phyloP scores from a whole-genome alignment of 306 rosid genomes.

The Alnus rubra region DNA sequence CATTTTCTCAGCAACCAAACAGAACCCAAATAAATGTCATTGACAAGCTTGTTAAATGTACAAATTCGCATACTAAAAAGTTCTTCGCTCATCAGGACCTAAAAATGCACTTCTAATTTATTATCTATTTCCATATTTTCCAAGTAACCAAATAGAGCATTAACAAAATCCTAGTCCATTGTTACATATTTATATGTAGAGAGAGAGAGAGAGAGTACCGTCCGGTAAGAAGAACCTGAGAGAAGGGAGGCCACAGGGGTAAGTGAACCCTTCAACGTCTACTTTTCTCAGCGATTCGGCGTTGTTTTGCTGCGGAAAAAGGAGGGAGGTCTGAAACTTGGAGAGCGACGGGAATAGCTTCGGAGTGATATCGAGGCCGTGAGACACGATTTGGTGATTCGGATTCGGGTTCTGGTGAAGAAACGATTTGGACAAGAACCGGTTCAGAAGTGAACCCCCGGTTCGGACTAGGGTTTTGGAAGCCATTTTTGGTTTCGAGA shows the following conservation, averaged over 20 bases:
- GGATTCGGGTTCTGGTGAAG: constrained; percentile 31
- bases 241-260: constrained; percentile 80
- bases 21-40: neutral
- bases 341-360: constrained; percentile 63
- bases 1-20: constrained; percentile 7
- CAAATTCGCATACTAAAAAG: neutral
- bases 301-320: constrained; percentile 55
- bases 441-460: constrained; percentile 60
- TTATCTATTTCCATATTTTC: neutral
- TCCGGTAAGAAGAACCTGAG: constrained; percentile 79
- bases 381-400: constrained; percentile 29
- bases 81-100: neutral
- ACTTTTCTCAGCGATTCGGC: constrained; percentile 41
- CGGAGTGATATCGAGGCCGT: constrained; percentile 46
- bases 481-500: constrained; percentile 54
- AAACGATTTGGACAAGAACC: constrained; percentile 41
- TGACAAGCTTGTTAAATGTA: neutral
- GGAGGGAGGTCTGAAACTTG: constrained; percentile 37
- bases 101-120: neutral
- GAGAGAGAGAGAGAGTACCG: constrained; percentile 43
- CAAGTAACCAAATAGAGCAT: neutral
- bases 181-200: neutral
- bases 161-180: neutral
- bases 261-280: constrained; percentile 38
- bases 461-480: constrained; percentile 62